A percentile compares a stretch with the other conserved stretches of the same genome.
These are phyloP conservation scores for Acacia melanoxylon DNA, from an alignment of 306 rosid species.

Conservation along the genomic window DNA sequence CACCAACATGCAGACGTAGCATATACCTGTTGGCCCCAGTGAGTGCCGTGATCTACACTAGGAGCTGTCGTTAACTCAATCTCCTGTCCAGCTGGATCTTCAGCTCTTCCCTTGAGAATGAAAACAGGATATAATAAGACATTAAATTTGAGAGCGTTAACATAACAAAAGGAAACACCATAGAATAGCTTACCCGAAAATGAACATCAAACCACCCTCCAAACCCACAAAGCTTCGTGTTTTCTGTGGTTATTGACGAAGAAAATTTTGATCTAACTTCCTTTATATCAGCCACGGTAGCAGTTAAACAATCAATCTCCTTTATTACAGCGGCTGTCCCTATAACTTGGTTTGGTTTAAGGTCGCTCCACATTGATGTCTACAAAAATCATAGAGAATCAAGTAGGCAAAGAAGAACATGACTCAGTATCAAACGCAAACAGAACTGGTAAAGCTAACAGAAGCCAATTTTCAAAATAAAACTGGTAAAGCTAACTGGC, in stretches of 20 bases:
- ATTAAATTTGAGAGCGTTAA: conserved; percentile 15
- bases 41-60: conserved; percentile 63
- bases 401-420: conserved; percentile 15
- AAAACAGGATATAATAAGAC: conserved; percentile 19
- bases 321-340: conserved; percentile 77
- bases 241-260: conserved; percentile 54
- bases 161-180: conserved; percentile 1
- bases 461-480: background rate
- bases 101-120: conserved; percentile 73
- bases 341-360: conserved; percentile 86
- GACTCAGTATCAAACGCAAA: conserved; percentile 21
- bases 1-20: conserved; percentile 15
- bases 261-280: conserved; percentile 62
- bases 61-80: conserved; percentile 94
- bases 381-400: conserved; percentile 37
- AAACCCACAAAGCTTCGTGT: conserved; percentile 71
- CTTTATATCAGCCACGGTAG: conserved; percentile 73
- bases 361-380: conserved; percentile 93
- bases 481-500: background rate
- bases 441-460: background rate
- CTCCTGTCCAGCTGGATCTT: conserved; percentile 79
- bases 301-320: conserved; percentile 91
- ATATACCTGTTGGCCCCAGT: conserved; percentile 98
- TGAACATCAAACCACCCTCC: conserved; percentile 99
- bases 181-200: conserved; percentile 69